Conservation (phyloP, 2,329 filamentous ascomycete species). For the Alternaria postmessia region DNA sequence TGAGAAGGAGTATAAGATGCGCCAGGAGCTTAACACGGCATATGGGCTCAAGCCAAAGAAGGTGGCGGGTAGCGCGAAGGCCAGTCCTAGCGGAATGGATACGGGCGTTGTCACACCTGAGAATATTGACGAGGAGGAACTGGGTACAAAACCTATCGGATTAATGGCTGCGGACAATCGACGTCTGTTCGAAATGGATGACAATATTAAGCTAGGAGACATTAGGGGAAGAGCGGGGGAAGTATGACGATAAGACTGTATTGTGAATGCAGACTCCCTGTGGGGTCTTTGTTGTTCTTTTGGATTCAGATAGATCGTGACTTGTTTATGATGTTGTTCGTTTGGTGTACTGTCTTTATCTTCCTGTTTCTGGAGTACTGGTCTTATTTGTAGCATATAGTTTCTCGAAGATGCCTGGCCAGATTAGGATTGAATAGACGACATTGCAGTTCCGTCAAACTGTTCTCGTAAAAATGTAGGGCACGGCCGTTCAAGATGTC, state of each 20-base stretch:
- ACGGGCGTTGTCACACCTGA: neutral
- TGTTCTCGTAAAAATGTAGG: too few relatives aligned
- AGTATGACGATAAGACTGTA: neutral
- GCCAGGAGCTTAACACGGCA: conserved; percentile 51
- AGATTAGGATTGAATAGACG: neutral
- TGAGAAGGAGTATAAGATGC: conserved; percentile 50
- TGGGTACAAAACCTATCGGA: neutral
- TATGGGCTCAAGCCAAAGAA: conserved; percentile 49
- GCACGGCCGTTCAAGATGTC: neutral
- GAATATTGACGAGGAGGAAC: neutral
- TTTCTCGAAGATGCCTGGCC: neutral
- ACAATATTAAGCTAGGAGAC: neutral
- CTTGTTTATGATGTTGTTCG: neutral
- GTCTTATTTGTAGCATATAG: neutral
- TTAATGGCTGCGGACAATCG: neutral
- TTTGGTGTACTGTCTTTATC: neutral
- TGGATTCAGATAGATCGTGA: neutral
- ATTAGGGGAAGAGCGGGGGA: neutral
- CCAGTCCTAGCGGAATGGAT: neutral
- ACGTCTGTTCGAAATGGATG: neutral
- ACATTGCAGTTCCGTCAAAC: too few relatives aligned
- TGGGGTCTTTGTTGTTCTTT: neutral
- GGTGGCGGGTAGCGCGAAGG: neutral
- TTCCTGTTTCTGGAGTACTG: neutral
- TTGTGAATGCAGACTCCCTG: neutral